phyloP scores from a whole-genome alignment of 345 rosid species.

The Rhizophora mangle region DNA sequence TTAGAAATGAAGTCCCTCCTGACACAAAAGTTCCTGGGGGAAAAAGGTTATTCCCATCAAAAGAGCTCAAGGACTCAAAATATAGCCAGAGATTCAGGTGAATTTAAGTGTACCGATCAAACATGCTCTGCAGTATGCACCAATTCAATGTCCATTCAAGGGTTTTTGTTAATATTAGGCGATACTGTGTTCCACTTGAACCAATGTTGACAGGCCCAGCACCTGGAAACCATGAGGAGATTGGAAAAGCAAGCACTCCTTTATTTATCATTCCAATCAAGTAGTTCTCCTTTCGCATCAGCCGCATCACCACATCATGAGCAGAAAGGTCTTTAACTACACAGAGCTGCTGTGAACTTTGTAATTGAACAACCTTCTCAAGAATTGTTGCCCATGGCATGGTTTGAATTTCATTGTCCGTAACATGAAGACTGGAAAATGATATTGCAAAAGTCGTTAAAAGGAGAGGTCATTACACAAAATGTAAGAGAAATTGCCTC shows the following conservation, averaged over 20 bases:
- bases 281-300: slow-evolving; percentile 98
- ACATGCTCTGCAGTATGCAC: slow-evolving; percentile 99
- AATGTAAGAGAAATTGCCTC: slow-evolving; percentile 10
- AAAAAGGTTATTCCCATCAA: slow-evolving; percentile 29
- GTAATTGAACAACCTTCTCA: slow-evolving; percentile 84
- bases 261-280: slow-evolving; percentile 97
- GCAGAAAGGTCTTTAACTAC: slow-evolving; percentile 96
- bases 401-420: slow-evolving; percentile 87
- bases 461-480: neutral
- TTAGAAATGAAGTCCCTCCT: slow-evolving; percentile 83
- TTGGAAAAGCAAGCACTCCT: slow-evolving; percentile 90
- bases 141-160: slow-evolving; percentile 98
- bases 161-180: slow-evolving; percentile 78
- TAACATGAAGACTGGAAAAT: slow-evolving; percentile 79
- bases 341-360: slow-evolving; percentile 74
- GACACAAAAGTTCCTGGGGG: slow-evolving; percentile 82
- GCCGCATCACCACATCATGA: slow-evolving; percentile 89
- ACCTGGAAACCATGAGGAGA: slow-evolving; percentile 85
- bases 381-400: slow-evolving; percentile 92
- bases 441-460: slow-evolving; percentile 5
- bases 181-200: slow-evolving; percentile 48
- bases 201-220: slow-evolving; percentile 76
- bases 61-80: slow-evolving; percentile 9
- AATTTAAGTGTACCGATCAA: slow-evolving; percentile 67
- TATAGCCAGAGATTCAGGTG: slow-evolving; percentile 9